Evolutionary conservation across 2,329 filamentous ascomycete genomes (phyloP).

Genomic region (Colletotrichum tanaceti): DNA sequence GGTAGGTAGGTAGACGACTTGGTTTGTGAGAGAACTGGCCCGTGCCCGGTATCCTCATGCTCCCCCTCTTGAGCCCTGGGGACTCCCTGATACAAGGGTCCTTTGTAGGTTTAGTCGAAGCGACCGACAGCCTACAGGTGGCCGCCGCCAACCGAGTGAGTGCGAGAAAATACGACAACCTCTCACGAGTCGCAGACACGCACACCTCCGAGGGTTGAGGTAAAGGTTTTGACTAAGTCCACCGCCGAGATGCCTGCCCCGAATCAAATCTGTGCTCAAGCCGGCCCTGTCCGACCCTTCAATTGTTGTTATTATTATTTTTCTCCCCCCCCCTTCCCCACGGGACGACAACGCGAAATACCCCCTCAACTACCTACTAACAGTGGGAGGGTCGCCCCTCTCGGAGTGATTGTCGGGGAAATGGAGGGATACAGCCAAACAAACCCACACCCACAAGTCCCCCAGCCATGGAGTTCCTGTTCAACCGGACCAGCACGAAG

Average conservation of each 20-base stretch:
- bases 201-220: background rate
- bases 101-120: conserved; percentile 4
- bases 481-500: conserved; percentile 8
- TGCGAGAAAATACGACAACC: background rate
- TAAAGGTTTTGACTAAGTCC: conserved; percentile 22
- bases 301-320: too few relatives aligned
- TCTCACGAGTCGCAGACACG: background rate
- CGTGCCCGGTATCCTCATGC: conserved; percentile 9
- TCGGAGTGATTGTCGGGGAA: conserved; percentile 36
- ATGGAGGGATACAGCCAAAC: background rate
- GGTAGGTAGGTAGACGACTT: too few relatives aligned
- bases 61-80: background rate
- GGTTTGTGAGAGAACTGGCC: conserved; percentile 14
- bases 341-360: conserved; percentile 19
- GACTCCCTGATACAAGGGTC: conserved; percentile 7
- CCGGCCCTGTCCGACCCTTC: conserved; percentile 20
- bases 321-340: conserved; percentile 7
- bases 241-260: conserved; percentile 11
- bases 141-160: too few relatives aligned
- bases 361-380: background rate
- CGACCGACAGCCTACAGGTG: conserved; percentile 23
- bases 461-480: conserved; percentile 2
- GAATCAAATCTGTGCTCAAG: conserved; percentile 10
- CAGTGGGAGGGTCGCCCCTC: conserved; percentile 1
- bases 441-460: conserved; percentile 22